A percentile compares a stretch with the other conserved stretches of the same genome.
Conservation (phyloP, 1,139 yeast genomes). For the Magnusiomyces magnusii region DNA sequence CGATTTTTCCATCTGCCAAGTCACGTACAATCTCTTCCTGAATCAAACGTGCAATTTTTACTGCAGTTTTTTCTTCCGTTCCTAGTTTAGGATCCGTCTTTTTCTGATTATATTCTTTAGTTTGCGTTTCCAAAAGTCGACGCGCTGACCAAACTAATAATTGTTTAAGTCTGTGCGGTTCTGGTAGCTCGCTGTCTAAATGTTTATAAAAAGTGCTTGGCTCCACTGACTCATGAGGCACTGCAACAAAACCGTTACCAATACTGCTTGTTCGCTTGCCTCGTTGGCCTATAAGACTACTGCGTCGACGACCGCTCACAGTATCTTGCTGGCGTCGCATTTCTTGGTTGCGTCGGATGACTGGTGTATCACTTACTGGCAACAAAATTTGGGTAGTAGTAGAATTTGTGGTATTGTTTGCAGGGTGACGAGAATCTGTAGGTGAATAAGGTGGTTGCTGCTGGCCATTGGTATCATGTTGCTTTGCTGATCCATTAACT, state of each 20-base stretch:
- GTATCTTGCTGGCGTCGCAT: conserved; percentile 30
- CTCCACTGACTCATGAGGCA: conserved; percentile 59
- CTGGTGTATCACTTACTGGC: conserved; percentile 39
- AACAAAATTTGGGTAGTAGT: conserved; percentile 25
- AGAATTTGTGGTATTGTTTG: neutral
- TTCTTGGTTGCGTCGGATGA: conserved; percentile 36
- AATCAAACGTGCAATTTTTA: conserved; percentile 47
- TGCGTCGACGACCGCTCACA: conserved; percentile 17
- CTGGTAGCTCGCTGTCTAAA: conserved; percentile 55
- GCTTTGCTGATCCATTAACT: too few species aligned
- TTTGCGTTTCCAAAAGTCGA: conserved; percentile 38
- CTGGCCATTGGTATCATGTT: too few species aligned
- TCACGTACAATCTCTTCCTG: conserved; percentile 58
- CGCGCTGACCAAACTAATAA: conserved; percentile 62
- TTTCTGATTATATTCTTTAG: conserved; percentile 30
- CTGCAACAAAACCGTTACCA: conserved; percentile 63
- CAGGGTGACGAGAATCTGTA: neutral
- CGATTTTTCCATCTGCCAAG: conserved; percentile 49
- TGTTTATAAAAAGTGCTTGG: conserved; percentile 53
- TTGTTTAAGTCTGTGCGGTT: conserved; percentile 67
- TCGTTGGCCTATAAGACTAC: conserved; percentile 35
- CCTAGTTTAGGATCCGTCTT: conserved; percentile 22
- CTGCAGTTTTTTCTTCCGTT: conserved; percentile 26
- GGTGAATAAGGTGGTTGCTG: neutral
- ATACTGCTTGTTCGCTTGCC: conserved; percentile 70